phyloP scores from a whole-genome alignment of 2,329 filamentous ascomycete species.

The Didymella glomerata region DNA sequence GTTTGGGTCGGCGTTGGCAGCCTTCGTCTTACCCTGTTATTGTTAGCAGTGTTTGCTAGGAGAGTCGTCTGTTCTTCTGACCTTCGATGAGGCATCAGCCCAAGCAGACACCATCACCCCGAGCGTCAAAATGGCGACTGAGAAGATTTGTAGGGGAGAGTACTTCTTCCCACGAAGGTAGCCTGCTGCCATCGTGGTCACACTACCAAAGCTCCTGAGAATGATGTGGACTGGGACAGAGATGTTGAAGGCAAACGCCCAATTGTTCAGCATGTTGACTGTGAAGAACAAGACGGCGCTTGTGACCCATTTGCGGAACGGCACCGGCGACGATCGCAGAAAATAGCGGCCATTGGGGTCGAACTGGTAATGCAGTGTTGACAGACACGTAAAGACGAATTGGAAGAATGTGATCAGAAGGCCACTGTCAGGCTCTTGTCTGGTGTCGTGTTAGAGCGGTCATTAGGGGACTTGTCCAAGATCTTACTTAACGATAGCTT shows the following conservation, averaged over 20 bases:
- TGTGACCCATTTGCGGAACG: slow-evolving; percentile 82
- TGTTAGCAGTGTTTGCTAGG: slow-evolving; percentile 1
- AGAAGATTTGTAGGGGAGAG: slow-evolving; percentile 78
- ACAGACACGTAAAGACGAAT: slow-evolving; percentile 70
- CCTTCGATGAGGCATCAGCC: slow-evolving; percentile 88
- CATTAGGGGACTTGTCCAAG: no score
- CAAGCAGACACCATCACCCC: slow-evolving; percentile 89
- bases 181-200: slow-evolving; percentile 93
- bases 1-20: slow-evolving; percentile 49
- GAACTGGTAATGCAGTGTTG: slow-evolving; percentile 57
- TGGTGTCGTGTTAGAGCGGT: slow-evolving; percentile 50
- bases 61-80: slow-evolving; percentile 48
- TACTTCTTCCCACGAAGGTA: slow-evolving; percentile 87
- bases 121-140: slow-evolving; percentile 82
- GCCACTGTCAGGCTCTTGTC: slow-evolving; percentile 86
- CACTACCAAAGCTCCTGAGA: slow-evolving; percentile 90
- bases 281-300: slow-evolving; percentile 91
- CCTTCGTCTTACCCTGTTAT: slow-evolving; percentile 54
- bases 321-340: slow-evolving; percentile 79
- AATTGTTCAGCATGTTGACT: slow-evolving; percentile 97
- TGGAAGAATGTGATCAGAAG: slow-evolving; percentile 65
- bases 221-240: slow-evolving; percentile 98
- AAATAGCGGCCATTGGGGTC: slow-evolving; percentile 71
- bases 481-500: slow-evolving; percentile 90
- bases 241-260: slow-evolving; percentile 96